Base-by-base conservation (phyloP, 225 moss, liverwort and hornwort species). In the Rhytidiadelphus loreus region DNA sequence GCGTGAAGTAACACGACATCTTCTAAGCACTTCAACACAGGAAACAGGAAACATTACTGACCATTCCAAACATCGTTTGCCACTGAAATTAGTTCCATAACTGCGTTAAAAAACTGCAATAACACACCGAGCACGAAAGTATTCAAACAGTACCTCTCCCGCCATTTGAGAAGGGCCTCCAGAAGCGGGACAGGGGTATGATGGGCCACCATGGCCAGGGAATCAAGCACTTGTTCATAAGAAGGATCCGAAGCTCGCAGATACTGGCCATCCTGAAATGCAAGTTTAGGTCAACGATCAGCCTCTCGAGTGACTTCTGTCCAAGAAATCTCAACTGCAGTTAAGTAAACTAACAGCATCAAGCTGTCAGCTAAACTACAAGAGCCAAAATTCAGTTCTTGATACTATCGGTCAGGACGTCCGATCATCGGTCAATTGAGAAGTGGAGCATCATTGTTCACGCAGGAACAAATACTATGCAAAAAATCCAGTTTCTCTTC, bases 131-230 rank as follows among this genome's bases (percentile, higher is more conserved):
- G 74, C 37, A 80, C 56, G 48, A 74, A 50, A 56, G 50, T 62
- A 77, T 39, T 56, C 74, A 43, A 70, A 48, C 70, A 68, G 75
- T 92, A 99, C 99, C 99, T 97, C 80, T 99, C 97, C 89, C 96
- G 95, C 99, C 99, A 99, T 91, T 94, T 99, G 17, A 97, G 94
- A 85, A 99, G 97, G 59, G 99, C 97, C 90, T 99, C 97, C 69
- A 99, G 93, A 80, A 99, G 91, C 41, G 99, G 99, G 48, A 94
- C 94, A 41, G 99, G 99, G 82, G 99, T 99, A 89, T 99, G 97
- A 90, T 97, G 97, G 46, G 99, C 99, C 93, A 99, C 99, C 99
- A 99, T 97, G 73, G 97, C 97, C 88, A 99, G 89, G 58, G 97
- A 97, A 90, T 99, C 99, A 88, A 99, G 93, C 39, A 97, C 99